Evolutionary conservation across 345 rosid genomes (phyloP), one percentile per base, ranked within the genome.

Genomic region (Hibiscus syriacus): DNA sequence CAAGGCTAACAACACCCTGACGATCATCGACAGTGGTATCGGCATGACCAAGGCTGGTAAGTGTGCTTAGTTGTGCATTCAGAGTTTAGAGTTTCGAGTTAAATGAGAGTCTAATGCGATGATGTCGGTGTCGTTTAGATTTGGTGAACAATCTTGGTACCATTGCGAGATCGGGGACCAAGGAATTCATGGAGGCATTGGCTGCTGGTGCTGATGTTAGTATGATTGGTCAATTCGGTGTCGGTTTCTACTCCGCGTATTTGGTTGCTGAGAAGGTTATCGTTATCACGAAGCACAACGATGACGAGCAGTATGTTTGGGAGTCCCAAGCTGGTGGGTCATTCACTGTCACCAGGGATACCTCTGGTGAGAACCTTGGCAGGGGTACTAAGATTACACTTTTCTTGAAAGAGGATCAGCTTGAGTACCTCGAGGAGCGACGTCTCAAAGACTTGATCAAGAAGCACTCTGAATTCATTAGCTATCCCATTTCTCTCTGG

Each of bases 281-380:
- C 59, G 96, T 89, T 54, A 80, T 86, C 54, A 46, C 89, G 0
- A 90, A 87, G 88, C 96, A 90, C 81, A 87, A 87, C 19, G 96
- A 90, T 77, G 96, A 90, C 32, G 96, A 89, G 76, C 95, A 90
- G 73, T 90, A 90, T 12, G 77, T 90, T 6, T 90, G 97, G 97
- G 97, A 90, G 74, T 90, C 97, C 17, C 97, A 90, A 56, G 97
- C 97, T 34, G 97, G 97, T 50, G 97, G 97, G 0, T 90, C 97
- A 3, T 90, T 90, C 83, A 86, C 97, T 0, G 85, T 90, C 1
- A 86, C 95, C 4, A 80, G 92, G 70, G 97, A 90, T 11, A 76
- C 82, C 25, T 43, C 88, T 32, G 94, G 92, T 0, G 97, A 90
- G 72, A 32, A 20, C 20, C 86, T 90, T 53, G 97, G 97, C 9